Base-by-base conservation (phyloP, 495 filamentous ascomycete genomes). In the Lasiosphaeris hirsuta region DNA sequence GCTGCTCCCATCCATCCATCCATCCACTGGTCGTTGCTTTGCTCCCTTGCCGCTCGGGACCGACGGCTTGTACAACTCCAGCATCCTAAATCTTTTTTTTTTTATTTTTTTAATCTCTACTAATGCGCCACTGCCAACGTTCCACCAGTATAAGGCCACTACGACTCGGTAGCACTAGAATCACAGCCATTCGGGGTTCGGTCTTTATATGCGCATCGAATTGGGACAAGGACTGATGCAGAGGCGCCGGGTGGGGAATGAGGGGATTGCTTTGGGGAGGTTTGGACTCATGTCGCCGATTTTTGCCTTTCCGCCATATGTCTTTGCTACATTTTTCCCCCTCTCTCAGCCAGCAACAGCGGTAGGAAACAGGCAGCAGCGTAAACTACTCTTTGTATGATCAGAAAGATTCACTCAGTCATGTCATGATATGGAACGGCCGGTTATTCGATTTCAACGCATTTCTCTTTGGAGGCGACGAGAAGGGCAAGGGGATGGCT, bases 21-120 rank as follows among this genome's bases (percentile, higher is more conserved):
- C 34, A 17, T 41, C 30, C 23, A 54, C 19, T 33, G 41, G 23
- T 41, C 10, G 19, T 58, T 55, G 38, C 30, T 52, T 49, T 44
- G 56, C 46, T 47, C 38, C 13, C 15, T 19, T 39, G 23, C 23
- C 23, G 5, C 2, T 30, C 23, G 23, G 23, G 23, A 30, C 15
- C 33, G n/a, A 47, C 30, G 35, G 10, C 51, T 33, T 45, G 51
- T n/a, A 45, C 41, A 19, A 14, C 34, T 36, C 34, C n/a, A 34
- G 42, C 18, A 15, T 7, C 23, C 34, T n/a, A n/a, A 34, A 17
- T 41, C 37, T 41, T 55, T 55, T 19, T 15, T 30, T 5, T 30
- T 30, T 5, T 17, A 41, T 55, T 55, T 19, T 15, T 30, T 5
- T 30, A 2, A 2, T 17, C 43, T 30, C 51, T 37, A 38, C 34